Percentiles rank a stretch among this genome's conserved stretches.
Conservation (phyloP, 2,329 filamentous ascomycete species). For the Ophiocordyceps camponoti-rufipedis region DNA sequence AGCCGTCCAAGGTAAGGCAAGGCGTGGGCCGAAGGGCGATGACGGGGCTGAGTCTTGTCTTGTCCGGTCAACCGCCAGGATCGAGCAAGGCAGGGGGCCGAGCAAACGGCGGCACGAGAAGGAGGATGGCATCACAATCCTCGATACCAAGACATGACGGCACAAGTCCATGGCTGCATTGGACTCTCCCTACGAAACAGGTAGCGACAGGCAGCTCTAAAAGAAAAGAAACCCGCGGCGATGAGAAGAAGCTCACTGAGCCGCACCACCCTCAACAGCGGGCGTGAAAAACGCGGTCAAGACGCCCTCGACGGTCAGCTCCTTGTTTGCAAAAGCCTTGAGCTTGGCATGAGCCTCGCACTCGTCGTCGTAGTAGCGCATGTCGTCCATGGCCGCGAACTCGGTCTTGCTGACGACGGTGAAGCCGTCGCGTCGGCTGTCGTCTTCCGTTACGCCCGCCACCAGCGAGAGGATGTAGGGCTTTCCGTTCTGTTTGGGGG, state of each 20-base stretch:
- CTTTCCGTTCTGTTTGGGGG: constrained; percentile 42
- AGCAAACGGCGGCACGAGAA: too few relatives aligned
- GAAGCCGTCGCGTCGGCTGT: constrained; percentile 45
- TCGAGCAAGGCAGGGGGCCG: too few relatives aligned
- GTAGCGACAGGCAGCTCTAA: too few relatives aligned
- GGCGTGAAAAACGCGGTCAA: constrained; percentile 24
- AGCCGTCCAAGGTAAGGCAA: too few relatives aligned
- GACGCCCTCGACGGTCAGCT: constrained; percentile 15
- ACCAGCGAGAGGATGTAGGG: constrained; percentile 45
- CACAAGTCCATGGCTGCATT: too few relatives aligned
- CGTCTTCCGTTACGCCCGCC: constrained; percentile 34
- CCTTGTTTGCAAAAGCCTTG: constrained; percentile 15
- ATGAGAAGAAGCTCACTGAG: background rate
- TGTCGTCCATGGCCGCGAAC: constrained; percentile 47
- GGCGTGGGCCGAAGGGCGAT: too few relatives aligned
- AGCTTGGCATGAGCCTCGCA: constrained; percentile 24
- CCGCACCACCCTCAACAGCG: background rate
- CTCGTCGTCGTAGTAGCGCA: constrained; percentile 48
- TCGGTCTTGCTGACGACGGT: constrained; percentile 44
- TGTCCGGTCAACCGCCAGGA: too few relatives aligned
- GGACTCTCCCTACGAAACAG: too few relatives aligned
- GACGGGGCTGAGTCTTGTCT: too few relatives aligned
- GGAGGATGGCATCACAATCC: too few relatives aligned
- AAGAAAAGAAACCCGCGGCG: too few relatives aligned
- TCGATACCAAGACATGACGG: too few relatives aligned